Conservation (phyloP, 2,329 filamentous ascomycete genomes). For the Alternaria angustiovoidea region DNA sequence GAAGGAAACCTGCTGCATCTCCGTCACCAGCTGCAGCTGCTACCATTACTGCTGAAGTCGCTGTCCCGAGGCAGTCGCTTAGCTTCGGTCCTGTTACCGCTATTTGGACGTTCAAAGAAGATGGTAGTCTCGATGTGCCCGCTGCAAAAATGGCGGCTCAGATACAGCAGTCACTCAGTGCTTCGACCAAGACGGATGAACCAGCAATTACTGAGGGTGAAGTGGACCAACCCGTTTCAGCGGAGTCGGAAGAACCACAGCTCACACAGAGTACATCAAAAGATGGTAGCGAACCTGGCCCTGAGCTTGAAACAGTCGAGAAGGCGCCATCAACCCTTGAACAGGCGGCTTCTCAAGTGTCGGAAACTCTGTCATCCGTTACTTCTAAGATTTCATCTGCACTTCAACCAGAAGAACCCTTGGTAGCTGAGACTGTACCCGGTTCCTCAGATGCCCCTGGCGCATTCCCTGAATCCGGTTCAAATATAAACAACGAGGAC, state of each 20-base stretch:
- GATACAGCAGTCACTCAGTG: conserved; percentile 31
- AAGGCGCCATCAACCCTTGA: conserved; percentile 5
- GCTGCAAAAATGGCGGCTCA: conserved; percentile 40
- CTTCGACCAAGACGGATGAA: conserved; percentile 12
- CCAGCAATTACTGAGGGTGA: conserved; percentile 10
- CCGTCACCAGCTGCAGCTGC: conserved; percentile 65
- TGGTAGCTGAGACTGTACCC: conserved; percentile 19
- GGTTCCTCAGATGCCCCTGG: conserved; percentile 31
- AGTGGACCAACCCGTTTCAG: conserved; percentile 7
- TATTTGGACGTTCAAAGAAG: conserved; percentile 48
- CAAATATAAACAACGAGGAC: conserved; percentile 13
- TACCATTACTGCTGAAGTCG: conserved; percentile 50
- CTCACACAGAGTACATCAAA: conserved; percentile 12
- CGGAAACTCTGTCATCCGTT: conserved; percentile 6
- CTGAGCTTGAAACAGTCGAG: conserved; percentile 4
- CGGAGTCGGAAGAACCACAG: conserved; percentile 20
- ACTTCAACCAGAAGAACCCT: conserved; percentile 16
- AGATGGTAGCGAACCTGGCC: conserved; percentile 11
- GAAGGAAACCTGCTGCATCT: conserved; percentile 71
- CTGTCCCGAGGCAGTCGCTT: conserved; percentile 34
- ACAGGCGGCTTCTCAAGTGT: conserved; percentile 7
- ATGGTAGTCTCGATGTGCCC: conserved; percentile 45
- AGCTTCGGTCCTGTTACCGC: conserved; percentile 39
- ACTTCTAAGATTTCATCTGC: conserved; percentile 9
- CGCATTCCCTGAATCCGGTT: conserved; percentile 27